phyloP scores from a whole-genome alignment of 805 yeast species.

The Nakazawaea populi region DNA sequence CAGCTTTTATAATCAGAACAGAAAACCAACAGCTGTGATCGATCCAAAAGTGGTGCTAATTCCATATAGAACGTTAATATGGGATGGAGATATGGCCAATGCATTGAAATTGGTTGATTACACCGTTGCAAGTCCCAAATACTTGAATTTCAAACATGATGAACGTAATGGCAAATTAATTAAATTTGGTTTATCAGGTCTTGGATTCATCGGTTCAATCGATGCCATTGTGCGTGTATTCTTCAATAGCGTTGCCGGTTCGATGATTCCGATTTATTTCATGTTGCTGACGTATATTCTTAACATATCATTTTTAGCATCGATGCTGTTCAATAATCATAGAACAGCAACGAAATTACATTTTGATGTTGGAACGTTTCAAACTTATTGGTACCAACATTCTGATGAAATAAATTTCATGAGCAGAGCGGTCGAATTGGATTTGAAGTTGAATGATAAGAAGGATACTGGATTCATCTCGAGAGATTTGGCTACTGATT shows the following conservation, averaged over 20 bases:
- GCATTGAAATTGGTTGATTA: constrained; percentile 55
- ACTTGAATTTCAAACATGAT: constrained; percentile 30
- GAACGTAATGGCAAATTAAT: constrained; percentile 24
- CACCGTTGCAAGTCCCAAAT: constrained; percentile 54
- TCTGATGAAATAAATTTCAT: constrained; percentile 67
- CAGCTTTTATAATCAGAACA: constrained; percentile 18
- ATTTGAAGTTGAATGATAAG: constrained; percentile 43
- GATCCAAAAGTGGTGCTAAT: constrained; percentile 42
- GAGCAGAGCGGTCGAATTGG: constrained; percentile 59
- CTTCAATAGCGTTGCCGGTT: constrained; percentile 29
- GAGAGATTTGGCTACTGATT: constrained; percentile 20
- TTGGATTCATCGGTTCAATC: constrained; percentile 34
- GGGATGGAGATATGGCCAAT: constrained; percentile 47
- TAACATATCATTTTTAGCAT: constrained; percentile 40
- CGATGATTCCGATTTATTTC: constrained; percentile 32
- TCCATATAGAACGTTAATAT: constrained; percentile 58
- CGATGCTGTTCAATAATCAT: constrained; percentile 38
- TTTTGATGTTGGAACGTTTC: constrained; percentile 63
- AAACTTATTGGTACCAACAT: constrained; percentile 57
- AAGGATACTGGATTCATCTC: constrained; percentile 31
- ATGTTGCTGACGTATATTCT: constrained; percentile 44
- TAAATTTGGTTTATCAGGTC: constrained; percentile 36
- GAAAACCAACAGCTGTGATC: constrained; percentile 17
- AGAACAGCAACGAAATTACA: constrained; percentile 44
- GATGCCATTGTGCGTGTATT: constrained; percentile 41